These are phyloP conservation scores for Aspergillus ochraceoroseus DNA, from an alignment of 2,329 filamentous ascomycete genomes.

Conservation along the genomic window DNA sequence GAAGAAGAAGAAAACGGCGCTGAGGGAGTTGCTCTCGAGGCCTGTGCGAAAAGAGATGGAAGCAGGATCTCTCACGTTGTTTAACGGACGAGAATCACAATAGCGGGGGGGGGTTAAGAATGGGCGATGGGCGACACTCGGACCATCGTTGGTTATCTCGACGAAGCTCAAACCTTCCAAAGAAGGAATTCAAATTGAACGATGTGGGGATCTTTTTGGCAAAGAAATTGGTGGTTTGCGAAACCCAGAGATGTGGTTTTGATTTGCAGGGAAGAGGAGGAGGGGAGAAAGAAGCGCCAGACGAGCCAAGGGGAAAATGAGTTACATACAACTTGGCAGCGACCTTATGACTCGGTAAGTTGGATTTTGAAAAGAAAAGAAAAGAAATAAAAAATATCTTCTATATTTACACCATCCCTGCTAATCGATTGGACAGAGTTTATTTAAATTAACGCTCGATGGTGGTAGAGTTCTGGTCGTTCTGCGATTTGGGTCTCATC, in stretches of 20 bases:
- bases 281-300: constrained; percentile 7
- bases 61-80: constrained; percentile 1
- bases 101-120: constrained; percentile 6
- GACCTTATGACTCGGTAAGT: constrained; percentile 4
- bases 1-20: too few species aligned
- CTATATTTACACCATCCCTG: constrained; percentile 1
- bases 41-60: not conserved
- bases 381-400: too few species aligned
- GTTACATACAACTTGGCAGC: not conserved
- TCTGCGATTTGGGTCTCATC: too few species aligned
- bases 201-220: constrained; percentile 18
- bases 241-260: constrained; percentile 32
- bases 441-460: too few species aligned
- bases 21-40: too few species aligned
- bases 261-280: constrained; percentile 28
- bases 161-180: constrained; percentile 1
- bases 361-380: too few species aligned
- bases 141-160: constrained; percentile 17
- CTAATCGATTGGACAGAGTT: constrained; percentile 3
- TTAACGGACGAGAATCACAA: constrained; percentile 12
- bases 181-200: constrained; percentile 5
- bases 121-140: constrained; percentile 7
- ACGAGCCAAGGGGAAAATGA: constrained; percentile 8
- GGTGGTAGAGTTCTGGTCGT: too few species aligned
- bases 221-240: constrained; percentile 12